A percentile compares a stretch with the other conserved stretches of the same genome.
phyloP scores from a whole-genome alignment of 148 eudicot species.

The Gaultheria prostrata region DNA sequence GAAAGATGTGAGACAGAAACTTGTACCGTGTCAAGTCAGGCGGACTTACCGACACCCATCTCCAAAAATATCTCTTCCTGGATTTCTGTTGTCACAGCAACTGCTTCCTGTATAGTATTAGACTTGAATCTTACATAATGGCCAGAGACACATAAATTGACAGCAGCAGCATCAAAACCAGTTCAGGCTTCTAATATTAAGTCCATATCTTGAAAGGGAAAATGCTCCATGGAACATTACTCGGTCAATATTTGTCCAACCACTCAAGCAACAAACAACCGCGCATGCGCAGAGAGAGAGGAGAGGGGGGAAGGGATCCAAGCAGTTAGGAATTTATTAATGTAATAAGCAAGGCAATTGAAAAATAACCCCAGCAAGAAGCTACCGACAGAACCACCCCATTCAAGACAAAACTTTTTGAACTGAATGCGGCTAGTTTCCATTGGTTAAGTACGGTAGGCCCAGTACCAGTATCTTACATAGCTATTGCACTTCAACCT shows the following conservation, averaged over 20 bases:
- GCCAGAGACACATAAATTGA: neutral
- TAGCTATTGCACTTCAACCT: neutral
- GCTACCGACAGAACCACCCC: neutral
- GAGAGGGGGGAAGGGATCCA: neutral
- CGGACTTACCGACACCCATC: conserved; percentile 82
- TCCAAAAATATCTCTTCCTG: conserved; percentile 87
- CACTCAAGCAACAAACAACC: neutral
- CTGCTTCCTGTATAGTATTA: conserved; percentile 65
- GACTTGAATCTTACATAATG: neutral
- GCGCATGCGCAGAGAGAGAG: neutral
- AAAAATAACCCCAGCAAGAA: neutral
- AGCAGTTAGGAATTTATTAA: neutral
- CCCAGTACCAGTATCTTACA: neutral
- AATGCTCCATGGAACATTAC: neutral
- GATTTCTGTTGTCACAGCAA: conserved; percentile 84
- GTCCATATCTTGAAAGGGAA: neutral
- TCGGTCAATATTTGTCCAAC: neutral
- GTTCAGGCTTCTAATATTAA: neutral
- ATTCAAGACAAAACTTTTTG: neutral
- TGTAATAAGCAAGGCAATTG: neutral
- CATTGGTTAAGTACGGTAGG: neutral
- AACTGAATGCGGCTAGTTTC: neutral
- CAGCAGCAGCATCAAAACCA: neutral
- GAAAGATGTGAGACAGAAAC: neutral
- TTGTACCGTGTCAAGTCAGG: neutral